Percentiles rank a stretch among this genome's conserved stretches.
These are phyloP conservation scores for Phialophora expanda DNA, from an alignment of 2,329 filamentous ascomycete species.

Conservation along the genomic window DNA sequence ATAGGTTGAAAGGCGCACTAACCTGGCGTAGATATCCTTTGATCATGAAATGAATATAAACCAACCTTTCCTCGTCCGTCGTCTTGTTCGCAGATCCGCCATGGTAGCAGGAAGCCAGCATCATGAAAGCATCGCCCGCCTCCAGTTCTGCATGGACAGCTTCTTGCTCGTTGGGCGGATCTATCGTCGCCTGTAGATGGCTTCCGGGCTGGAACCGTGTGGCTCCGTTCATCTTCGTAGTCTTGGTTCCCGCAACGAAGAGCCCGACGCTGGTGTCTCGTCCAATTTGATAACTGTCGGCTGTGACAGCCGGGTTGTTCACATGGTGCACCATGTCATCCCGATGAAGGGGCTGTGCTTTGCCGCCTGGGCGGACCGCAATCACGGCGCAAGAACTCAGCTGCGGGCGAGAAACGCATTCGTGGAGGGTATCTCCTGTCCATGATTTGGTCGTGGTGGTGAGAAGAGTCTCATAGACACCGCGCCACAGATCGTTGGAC, in stretches of 20 bases:
- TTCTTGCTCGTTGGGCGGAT: neutral
- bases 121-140: slow-evolving; percentile 5
- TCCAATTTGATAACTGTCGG: neutral
- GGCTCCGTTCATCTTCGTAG: neutral
- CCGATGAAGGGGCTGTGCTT: slow-evolving; percentile 3
- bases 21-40: slow-evolving; percentile 8
- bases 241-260: neutral
- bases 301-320: neutral
- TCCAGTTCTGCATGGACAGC: slow-evolving; percentile 3
- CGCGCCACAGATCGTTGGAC: neutral
- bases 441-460: slow-evolving; percentile 1
- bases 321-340: slow-evolving; percentile 1
- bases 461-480: neutral
- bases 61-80: neutral
- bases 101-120: slow-evolving; percentile 8
- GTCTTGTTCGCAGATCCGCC: slow-evolving; percentile 7
- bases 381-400: neutral
- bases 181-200: neutral
- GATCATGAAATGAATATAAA: slow-evolving; percentile 3
- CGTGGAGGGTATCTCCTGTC: neutral
- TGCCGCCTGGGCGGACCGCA: neutral
- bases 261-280: neutral
- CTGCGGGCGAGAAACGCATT: neutral
- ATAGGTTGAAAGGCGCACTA: neutral
- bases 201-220: neutral